phyloP scores from a whole-genome alignment of 108 stramenopile genomes.

The Skeletonema potamos region DNA sequence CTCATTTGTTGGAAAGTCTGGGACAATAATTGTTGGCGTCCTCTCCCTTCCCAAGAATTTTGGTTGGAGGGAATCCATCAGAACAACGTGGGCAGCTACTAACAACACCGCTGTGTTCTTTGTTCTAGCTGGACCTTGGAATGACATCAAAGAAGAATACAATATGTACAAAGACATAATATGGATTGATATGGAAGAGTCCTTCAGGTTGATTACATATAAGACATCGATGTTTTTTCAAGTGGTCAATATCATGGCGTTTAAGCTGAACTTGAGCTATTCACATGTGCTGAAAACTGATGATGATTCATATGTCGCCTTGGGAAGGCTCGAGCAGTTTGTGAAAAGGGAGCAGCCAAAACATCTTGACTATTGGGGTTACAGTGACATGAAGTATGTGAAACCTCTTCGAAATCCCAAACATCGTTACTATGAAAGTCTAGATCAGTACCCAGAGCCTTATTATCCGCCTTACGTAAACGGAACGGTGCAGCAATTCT shows the following conservation, averaged over 20 bases:
- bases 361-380: too few species aligned
- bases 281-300: conserved; percentile 5
- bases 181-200: conserved; percentile 4
- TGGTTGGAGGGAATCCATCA: too few species aligned
- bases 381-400: too few species aligned
- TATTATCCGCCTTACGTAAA: too few species aligned
- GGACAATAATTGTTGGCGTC: neutral
- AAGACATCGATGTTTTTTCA: neutral
- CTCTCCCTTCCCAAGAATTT: too few species aligned
- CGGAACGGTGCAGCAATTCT: too few species aligned
- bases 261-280: neutral
- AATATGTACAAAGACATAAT: neutral
- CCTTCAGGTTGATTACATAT: conserved; percentile 4
- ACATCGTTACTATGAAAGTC: too few species aligned
- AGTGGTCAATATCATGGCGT: neutral
- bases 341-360: too few species aligned
- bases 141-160: conserved; percentile 1
- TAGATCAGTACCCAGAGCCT: too few species aligned
- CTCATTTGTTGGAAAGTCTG: neutral
- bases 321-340: neutral
- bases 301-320: conserved; percentile 2
- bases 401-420: too few species aligned
- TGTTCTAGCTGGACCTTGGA: neutral
- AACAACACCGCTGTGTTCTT: neutral
- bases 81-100: neutral